phyloP scores from a whole-genome alignment of 2,329 filamentous ascomycete genomes.

The Penicillium sp. region DNA sequence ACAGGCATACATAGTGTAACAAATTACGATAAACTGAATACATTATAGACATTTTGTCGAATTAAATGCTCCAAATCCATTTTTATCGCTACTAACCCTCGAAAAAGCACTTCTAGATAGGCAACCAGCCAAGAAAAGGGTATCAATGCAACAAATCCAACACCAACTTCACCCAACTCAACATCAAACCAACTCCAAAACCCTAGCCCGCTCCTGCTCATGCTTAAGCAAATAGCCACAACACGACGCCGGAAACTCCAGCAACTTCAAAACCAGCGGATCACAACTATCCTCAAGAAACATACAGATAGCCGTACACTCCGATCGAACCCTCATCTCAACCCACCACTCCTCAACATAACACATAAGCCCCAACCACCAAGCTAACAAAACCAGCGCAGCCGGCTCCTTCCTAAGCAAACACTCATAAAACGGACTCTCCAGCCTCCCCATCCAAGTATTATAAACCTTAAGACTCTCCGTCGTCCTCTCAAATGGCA shows the following conservation, averaged over 20 bases:
- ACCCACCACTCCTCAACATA: slow-evolving; percentile 31
- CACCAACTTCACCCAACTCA: neutral
- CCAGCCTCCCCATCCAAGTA: slow-evolving; percentile 37
- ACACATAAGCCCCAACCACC: slow-evolving; percentile 36
- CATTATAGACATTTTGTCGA: neutral
- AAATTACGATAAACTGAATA: neutral
- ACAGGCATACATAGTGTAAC: neutral
- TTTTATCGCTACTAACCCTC: neutral
- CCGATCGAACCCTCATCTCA: slow-evolving; percentile 30
- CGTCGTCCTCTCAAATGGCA: slow-evolving; percentile 26
- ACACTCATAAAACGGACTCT: slow-evolving; percentile 29
- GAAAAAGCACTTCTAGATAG: neutral
- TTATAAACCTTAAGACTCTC: slow-evolving; percentile 27
- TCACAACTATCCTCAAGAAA: slow-evolving; percentile 33
- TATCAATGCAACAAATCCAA: neutral
- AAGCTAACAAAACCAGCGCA: slow-evolving; percentile 35
- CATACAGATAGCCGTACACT: slow-evolving; percentile 40
- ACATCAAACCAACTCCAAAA: slow-evolving; percentile 9
- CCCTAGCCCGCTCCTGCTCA: slow-evolving; percentile 18
- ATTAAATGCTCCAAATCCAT: neutral
- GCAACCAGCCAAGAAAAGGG: neutral
- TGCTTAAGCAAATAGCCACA: slow-evolving; percentile 34
- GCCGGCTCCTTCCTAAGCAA: slow-evolving; percentile 32
- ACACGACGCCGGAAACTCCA: slow-evolving; percentile 34
- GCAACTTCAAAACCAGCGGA: slow-evolving; percentile 26